Base-by-base conservation (phyloP, 192 early-diverging fungal species). In the Umbelopsis sp. region DNA sequence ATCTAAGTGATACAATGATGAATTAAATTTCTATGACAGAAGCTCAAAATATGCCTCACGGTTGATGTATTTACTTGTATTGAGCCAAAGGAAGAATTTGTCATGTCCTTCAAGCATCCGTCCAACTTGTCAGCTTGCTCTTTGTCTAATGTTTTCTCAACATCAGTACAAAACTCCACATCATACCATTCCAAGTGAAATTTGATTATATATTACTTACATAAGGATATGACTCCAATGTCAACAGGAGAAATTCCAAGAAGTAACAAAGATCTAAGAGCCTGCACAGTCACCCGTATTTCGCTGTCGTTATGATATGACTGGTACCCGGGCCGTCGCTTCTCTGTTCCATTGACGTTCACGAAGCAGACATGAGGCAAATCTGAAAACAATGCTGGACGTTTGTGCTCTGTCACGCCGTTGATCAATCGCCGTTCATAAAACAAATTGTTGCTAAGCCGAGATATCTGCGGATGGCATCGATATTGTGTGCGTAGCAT, bases 401-500 rank as follows among this genome's bases (percentile, higher is more conserved):
- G 74, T 2, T 84, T 71, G 13, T 73, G 49, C 4, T 35, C 35
- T 11, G 45, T 74, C 3, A 69, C 44, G 9, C 89, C 91, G 52
- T 89, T 71, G 11, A 71, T 71, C 18, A 93, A 76, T 18, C 47
- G 55, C 16, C 71, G 73, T 0, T 80, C 71, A 68, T 93, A 93
- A 73, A 93, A 93, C 33, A 93, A 64, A 15, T 64, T 37, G 65
- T 89, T 92, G 46, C 87, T 83, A 23, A 93, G 77, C 13, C 66
- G 46, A 21, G 88, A 81, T 46, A 93, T 93, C 10, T 52, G 37
- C 7, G 83, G 87, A 71, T 93, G 91, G 53, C 92, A 93, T 44
- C 92, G 75, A 74, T 93, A 93, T 67, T 93, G 92, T 4, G 91
- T 90, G 23, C 84, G 69, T 21, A 93, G 81, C 76, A 93, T 71